Evolutionary conservation across 352 stramenopile species (phyloP), one percentile per base, ranked within the genome.

Genomic region (Pythium periplocum): DNA sequence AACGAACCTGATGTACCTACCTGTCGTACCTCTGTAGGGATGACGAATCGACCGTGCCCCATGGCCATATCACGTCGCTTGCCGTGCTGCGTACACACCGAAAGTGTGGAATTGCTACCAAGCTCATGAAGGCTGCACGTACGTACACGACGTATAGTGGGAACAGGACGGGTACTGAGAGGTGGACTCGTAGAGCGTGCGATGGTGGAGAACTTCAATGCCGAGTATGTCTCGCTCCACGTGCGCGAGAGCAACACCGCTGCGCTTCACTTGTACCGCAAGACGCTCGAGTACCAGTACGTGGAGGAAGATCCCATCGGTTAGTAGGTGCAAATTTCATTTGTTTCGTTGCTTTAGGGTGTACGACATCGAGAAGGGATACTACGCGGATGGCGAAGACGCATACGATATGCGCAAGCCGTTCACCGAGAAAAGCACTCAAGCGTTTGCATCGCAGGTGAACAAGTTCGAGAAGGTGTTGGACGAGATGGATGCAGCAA

Each of bases 361-460:
- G 49, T 96, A 98, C 71, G 95, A 98, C 66, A 96, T 99, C 43
- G 97, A 99, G 71, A 97, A 97, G 74, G 97, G 94, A 32, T 99
- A 99, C 76, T 99, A 99, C 78, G 97, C 97, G 0, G 98, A 99
- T 71, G 97, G 97, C 53, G 98, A 99, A 74, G 96, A 99, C 78
- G 98, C 96, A 10, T 99, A 99, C 71, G 94, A 98, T 64, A 99
- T 99, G 96, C 80, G 93, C 57, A 94, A 94, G 77, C 91, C 92
- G 10, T 98, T 98, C 73, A 90, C 71, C 45, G 81, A 95, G 12
- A 96, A 96, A 66, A 91, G 83, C 68, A 77, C 86, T 55, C 80
- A 92, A 59, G 85, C 85, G 43, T 93, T 95, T 53, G 66, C 85
- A 10, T 90, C 81, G 34, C 78, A 92, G 51, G 83, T 93, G 46